Percentiles rank a stretch among this genome's conserved stretches.
These are phyloP conservation scores for Paracoccidioides lutzii DNA, from an alignment of 2,329 filamentous ascomycete species.

Conservation along the genomic window DNA sequence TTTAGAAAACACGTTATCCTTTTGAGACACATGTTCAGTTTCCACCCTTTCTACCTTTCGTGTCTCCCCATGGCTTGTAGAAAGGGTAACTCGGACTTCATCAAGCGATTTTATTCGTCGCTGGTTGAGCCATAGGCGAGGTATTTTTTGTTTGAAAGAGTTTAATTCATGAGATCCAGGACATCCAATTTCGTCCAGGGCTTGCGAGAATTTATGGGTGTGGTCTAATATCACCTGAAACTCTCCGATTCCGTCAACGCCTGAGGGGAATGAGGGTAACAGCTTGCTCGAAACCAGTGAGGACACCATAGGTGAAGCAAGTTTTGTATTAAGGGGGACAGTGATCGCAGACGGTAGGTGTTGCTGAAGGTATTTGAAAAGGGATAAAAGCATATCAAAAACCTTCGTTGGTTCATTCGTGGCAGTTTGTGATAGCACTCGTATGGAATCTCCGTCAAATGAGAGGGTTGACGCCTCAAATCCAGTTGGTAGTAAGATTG, in stretches of 20 bases:
- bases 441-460: slow-evolving; percentile 19
- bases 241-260: slow-evolving; percentile 53
- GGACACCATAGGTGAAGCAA: slow-evolving; percentile 57
- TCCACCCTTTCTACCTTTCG: slow-evolving; percentile 72
- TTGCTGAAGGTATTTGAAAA: slow-evolving; percentile 40
- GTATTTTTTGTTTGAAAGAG: slow-evolving; percentile 69
- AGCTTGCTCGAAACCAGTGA: slow-evolving; percentile 64
- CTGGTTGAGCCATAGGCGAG: slow-evolving; percentile 73
- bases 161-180: slow-evolving; percentile 48
- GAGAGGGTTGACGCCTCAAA: slow-evolving; percentile 17
- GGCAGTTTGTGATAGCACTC: slow-evolving; percentile 16
- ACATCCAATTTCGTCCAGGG: slow-evolving; percentile 52
- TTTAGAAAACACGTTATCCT: slow-evolving; percentile 52
- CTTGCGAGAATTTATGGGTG: slow-evolving; percentile 51
- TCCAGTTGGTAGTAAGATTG: slow-evolving; percentile 19
- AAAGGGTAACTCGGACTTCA: slow-evolving; percentile 55
- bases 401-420: slow-evolving; percentile 23
- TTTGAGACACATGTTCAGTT: slow-evolving; percentile 61
- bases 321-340: slow-evolving; percentile 48
- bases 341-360: slow-evolving; percentile 38
- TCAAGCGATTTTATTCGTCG: slow-evolving; percentile 70
- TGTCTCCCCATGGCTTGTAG: slow-evolving; percentile 51
- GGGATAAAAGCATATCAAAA: slow-evolving; percentile 30
- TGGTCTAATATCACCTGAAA: slow-evolving; percentile 61
- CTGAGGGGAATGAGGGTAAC: slow-evolving; percentile 60